Evolutionary conservation across 139 green algal species (phyloP).

Genomic region (Tetratostichococcus sp.): DNA sequence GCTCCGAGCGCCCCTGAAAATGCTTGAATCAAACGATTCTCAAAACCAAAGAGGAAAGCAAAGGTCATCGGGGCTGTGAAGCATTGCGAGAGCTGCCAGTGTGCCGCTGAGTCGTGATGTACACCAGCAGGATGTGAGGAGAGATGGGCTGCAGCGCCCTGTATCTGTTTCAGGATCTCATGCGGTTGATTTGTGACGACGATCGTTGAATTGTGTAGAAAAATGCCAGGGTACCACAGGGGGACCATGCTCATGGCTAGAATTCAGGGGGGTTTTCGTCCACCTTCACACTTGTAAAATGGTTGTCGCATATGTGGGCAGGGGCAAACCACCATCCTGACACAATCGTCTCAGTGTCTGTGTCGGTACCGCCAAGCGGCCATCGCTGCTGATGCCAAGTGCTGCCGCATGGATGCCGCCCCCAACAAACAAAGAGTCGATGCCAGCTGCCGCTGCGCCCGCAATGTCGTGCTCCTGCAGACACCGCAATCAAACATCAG

Average conservation of each 20-base stretch:
- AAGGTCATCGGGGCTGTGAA: background rate
- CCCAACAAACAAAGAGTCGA: constrained; percentile 66
- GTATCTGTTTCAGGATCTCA: no score
- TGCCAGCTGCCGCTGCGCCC: constrained; percentile 32
- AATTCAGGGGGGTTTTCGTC: no score
- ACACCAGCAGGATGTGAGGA: no score
- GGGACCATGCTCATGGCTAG: no score
- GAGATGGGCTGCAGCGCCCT: no score
- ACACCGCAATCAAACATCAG: no score
- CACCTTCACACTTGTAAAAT: background rate
- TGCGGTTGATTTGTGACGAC: no score
- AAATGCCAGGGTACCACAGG: no score
- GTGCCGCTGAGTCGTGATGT: no score
- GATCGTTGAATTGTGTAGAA: no score
- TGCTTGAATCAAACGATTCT: no score
- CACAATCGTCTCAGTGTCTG: background rate
- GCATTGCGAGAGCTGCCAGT: background rate
- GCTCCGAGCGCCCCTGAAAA: background rate
- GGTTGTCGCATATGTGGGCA: background rate
- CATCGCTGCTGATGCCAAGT: constrained; percentile 6
- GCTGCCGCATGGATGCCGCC: constrained; percentile 66
- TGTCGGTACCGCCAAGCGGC: background rate
- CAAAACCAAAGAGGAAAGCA: no score
- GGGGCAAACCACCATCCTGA: background rate
- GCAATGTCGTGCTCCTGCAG: constrained; percentile 74